Conservation (phyloP, 2,329 filamentous ascomycete species). For the Alternaria sp. region DNA sequence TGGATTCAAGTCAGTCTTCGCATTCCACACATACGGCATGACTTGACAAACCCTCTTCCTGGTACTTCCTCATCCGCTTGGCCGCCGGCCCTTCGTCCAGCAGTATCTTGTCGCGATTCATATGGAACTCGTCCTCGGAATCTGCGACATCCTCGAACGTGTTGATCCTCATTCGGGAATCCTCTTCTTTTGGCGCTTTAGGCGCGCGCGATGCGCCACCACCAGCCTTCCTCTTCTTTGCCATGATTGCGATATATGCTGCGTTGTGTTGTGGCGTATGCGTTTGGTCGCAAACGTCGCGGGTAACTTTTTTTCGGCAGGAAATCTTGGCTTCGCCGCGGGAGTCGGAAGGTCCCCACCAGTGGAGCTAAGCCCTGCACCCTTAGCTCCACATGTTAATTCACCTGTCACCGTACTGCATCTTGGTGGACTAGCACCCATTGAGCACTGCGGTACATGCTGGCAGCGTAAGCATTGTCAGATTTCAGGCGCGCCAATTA, state of each 20-base stretch:
- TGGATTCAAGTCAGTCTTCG: conserved; percentile 34
- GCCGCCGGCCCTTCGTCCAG: conserved; percentile 81
- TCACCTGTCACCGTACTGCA: background rate
- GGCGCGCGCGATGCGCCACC: conserved; percentile 53
- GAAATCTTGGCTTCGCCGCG: conserved; percentile 43
- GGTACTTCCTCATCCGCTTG: conserved; percentile 76
- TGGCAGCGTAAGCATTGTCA: conserved; percentile 2
- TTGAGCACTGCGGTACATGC: background rate
- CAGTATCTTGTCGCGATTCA: conserved; percentile 84
- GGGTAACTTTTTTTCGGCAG: conserved; percentile 33
- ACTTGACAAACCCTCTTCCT: conserved; percentile 66
- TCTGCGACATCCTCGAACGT: conserved; percentile 87
- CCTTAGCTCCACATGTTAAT: conserved; percentile 3
- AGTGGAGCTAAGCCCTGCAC: background rate
- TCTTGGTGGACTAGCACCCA: background rate
- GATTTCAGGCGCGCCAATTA: background rate
- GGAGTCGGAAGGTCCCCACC: conserved; percentile 13
- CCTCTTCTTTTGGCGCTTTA: conserved; percentile 45
- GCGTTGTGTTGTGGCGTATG: conserved; percentile 11
- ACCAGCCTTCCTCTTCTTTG: conserved; percentile 73
- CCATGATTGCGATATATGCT: conserved; percentile 51
- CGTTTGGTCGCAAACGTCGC: conserved; percentile 9
- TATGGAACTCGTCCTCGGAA: conserved; percentile 92
- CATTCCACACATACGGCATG: background rate
- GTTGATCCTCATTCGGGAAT: conserved; percentile 64